Base-by-base conservation (phyloP, 345 rosid species). In the Tarenaya hassleriana region DNA sequence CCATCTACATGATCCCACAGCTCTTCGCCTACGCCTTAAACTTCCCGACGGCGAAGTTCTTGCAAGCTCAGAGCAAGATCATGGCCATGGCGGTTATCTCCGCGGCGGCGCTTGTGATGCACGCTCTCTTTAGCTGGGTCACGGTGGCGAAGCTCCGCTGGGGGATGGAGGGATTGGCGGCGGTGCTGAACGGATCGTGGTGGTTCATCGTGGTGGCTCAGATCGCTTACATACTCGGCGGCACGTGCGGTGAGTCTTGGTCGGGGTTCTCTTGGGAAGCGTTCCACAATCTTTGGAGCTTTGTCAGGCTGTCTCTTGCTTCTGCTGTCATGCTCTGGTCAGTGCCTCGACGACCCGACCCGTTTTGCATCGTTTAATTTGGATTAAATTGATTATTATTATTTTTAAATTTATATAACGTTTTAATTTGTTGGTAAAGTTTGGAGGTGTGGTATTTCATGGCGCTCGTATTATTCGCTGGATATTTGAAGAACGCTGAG, bases 281-380 rank as follows among this genome's bases (percentile, higher is more conserved):
- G 3, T 91, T 91, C 50, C 82, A 72, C 19, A 69, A 80, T 47
- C 47, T 91, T 1, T 82, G 89, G 91, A 68, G 77, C 5, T 90
- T 87, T 31, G 92, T 82, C n/a, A 59, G 67, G 47, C 44, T 91
- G 44, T 91, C 96, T 17, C 58, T 91, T 3, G 95, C 96, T 10
- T 91, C 98, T 0, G 98, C 98, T 9, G 80, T 84, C 1, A 91
- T 91, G 98, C 79, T 87, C 8, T 87, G 98, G 98, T n/a, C n/a
- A n/a, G n/a, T n/a, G n/a, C n/a, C n/a, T n/a, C n/a, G n/a, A n/a
- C n/a, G n/a, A n/a, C n/a, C n/a, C n/a, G n/a, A n/a, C n/a, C n/a
- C n/a, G n/a, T n/a, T n/a, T n/a, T n/a, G n/a, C n/a, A n/a, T n/a
- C n/a, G n/a, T n/a, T n/a, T n/a, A n/a, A n/a, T n/a, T n/a, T n/a